Conservation (phyloP, 176 grass and related monocot species). For the Oropetium thomaeum region DNA sequence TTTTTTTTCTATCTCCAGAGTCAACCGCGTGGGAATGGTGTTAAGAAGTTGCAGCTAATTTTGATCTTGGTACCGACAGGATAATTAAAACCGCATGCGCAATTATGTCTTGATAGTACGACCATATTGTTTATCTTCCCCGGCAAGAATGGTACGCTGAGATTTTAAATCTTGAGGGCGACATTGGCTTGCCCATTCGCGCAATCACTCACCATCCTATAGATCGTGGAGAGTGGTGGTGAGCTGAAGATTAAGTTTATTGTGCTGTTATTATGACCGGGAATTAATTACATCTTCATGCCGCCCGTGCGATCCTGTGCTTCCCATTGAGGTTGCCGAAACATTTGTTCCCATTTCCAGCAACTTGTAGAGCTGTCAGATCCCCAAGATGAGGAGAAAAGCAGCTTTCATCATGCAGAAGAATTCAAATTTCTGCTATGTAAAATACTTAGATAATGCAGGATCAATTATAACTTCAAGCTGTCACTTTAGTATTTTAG, state of each 20-base stretch:
- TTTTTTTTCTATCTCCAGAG: conserved; percentile 35
- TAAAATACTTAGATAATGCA: conserved; percentile 8
- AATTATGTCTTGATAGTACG: conserved; percentile 38
- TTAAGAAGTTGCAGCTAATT: conserved; percentile 40
- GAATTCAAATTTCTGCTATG: conserved; percentile 23
- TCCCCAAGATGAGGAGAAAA: conserved; percentile 25
- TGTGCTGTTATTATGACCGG: conserved; percentile 26
- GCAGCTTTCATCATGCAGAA: conserved; percentile 13
- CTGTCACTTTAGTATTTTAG: not conserved
- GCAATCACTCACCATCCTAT: conserved; percentile 29
- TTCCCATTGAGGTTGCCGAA: conserved; percentile 50
- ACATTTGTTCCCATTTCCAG: conserved; percentile 34
- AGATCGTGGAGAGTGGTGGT: conserved; percentile 69
- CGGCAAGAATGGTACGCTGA: conserved; percentile 22
- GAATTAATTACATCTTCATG: conserved; percentile 25
- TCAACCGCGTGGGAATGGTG: conserved; percentile 40
- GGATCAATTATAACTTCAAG: conserved; percentile 30
- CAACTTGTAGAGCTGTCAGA: conserved; percentile 40
- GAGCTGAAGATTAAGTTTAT: conserved; percentile 28
- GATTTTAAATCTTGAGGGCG: conserved; percentile 32
- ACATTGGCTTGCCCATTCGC: conserved; percentile 31
- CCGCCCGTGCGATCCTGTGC: conserved; percentile 39
- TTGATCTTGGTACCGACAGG: conserved; percentile 44
- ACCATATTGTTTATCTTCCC: conserved; percentile 33
- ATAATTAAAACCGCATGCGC: conserved; percentile 48